Evolutionary conservation across 1,284 basidiomycete genomes (phyloP).

Genomic region (Xerocomus nothofagi): DNA sequence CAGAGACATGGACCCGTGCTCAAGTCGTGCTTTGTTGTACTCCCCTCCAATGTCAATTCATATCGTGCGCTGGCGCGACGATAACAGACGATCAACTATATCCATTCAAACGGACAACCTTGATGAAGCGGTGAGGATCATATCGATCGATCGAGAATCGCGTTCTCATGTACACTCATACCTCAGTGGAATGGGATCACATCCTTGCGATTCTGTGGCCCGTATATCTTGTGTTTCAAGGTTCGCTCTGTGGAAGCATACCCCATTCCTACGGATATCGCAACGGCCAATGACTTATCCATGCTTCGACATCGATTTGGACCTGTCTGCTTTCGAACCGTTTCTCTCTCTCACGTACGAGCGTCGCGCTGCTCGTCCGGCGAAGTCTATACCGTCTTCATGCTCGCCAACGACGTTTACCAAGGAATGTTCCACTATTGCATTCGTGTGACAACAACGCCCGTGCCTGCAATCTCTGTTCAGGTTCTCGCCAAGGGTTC

Average conservation of each 20-base stretch:
- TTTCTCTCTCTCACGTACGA: constrained; percentile 40
- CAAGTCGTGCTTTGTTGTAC: constrained; percentile 18
- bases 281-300: constrained; percentile 8
- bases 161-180: not conserved
- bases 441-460: constrained; percentile 32
- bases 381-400: constrained; percentile 32
- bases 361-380: constrained; percentile 5
- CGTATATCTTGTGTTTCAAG: constrained; percentile 50
- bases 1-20: constrained; percentile 19
- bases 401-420: constrained; percentile 53
- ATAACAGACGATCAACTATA: constrained; percentile 15
- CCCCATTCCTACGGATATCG: constrained; percentile 24
- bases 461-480: constrained; percentile 30
- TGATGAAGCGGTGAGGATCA: constrained; percentile 17
- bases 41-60: constrained; percentile 4
- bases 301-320: constrained; percentile 35
- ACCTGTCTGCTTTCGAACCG: constrained; percentile 42
- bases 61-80: constrained; percentile 25
- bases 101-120: constrained; percentile 8
- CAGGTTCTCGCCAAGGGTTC: constrained; percentile 34
- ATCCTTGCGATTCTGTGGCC: constrained; percentile 46
- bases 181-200: constrained; percentile 54
- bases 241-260: constrained; percentile 51
- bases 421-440: constrained; percentile 52
- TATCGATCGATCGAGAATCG: not conserved